A percentile compares a stretch with the other conserved stretches of the same genome.
Evolutionary conservation across 1,284 basidiomycete species (phyloP).

Genomic region (Apiotrichum porosum): DNA sequence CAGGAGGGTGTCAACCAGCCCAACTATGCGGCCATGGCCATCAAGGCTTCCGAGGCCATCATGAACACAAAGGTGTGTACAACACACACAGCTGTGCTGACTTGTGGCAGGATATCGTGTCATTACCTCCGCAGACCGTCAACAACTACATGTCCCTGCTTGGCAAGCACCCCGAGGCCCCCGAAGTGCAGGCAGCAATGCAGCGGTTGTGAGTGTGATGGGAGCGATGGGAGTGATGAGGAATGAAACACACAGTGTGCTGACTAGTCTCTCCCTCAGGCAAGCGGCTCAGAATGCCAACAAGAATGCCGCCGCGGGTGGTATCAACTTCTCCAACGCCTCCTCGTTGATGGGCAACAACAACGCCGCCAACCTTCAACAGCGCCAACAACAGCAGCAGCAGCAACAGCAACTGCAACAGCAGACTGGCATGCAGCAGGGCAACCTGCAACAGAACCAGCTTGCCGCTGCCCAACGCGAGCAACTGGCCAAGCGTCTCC

Average conservation of each 20-base stretch:
- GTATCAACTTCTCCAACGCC: neutral
- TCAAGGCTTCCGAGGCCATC: constrained; percentile 4
- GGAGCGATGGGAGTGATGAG: neutral
- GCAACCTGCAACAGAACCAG: neutral
- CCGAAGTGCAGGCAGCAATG: constrained; percentile 11
- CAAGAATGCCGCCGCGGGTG: constrained; percentile 3
- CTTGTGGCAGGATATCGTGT: constrained; percentile 8
- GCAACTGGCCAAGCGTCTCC: constrained; percentile 4
- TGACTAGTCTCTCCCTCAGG: no score
- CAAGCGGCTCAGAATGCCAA: constrained; percentile 5
- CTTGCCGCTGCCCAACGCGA: constrained; percentile 3
- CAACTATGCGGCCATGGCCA: neutral
- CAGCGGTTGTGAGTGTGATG: constrained; percentile 5
- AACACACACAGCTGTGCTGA: no score
- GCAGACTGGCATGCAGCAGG: neutral
- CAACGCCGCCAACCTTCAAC: neutral
- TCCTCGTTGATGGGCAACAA: constrained; percentile 6
- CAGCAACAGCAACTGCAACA: constrained; percentile 2
- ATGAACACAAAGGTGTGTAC: constrained; percentile 10
- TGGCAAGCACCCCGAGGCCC: constrained; percentile 6
- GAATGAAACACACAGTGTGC: no score
- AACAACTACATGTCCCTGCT: constrained; percentile 12
- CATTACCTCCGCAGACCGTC: constrained; percentile 3
- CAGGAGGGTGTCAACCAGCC: neutral
- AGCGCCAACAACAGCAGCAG: neutral